Evolutionary conservation across 345 rosid species (phyloP).

Genomic region (Cardiospermum halicacabum): DNA sequence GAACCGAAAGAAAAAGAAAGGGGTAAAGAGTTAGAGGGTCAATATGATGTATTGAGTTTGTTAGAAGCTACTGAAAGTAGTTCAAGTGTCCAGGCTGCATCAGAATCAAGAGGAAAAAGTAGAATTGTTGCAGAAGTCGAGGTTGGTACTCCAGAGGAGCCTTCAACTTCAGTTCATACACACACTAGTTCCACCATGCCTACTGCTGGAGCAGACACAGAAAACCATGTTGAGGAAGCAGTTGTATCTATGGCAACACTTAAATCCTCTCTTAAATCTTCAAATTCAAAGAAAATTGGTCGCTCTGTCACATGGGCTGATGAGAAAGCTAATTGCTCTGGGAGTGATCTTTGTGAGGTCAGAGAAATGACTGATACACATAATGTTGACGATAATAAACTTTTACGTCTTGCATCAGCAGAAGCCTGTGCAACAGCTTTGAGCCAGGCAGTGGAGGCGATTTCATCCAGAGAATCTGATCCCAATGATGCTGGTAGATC

Average conservation of each 20-base stretch:
- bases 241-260: conserved; percentile 30
- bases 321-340: conserved; percentile 36
- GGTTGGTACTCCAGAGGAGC: conserved; percentile 14
- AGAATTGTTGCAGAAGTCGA: conserved; percentile 20
- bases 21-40: conserved; percentile 16
- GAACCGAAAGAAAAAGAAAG: conserved; percentile 23
- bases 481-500: conserved; percentile 54
- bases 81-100: conserved; percentile 19
- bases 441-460: conserved; percentile 73
- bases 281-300: conserved; percentile 42
- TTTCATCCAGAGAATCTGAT: conserved; percentile 54
- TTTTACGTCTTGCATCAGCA: conserved; percentile 52
- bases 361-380: conserved; percentile 32
- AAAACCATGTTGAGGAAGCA: conserved; percentile 19
- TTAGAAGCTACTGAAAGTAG: conserved; percentile 23
- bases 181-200: conserved; percentile 16
- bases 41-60: conserved; percentile 14
- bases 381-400: conserved; percentile 24
- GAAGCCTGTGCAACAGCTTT: conserved; percentile 76
- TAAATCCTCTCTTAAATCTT: conserved; percentile 63
- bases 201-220: conserved; percentile 24
- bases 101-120: conserved; percentile 24
- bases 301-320: conserved; percentile 91
- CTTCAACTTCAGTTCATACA: conserved; percentile 33
- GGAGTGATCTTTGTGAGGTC: conserved; percentile 45